These are phyloP conservation scores for Orobanche coerulescens DNA, from an alignment of 257 asterid genomes.

Conservation along the genomic window DNA sequence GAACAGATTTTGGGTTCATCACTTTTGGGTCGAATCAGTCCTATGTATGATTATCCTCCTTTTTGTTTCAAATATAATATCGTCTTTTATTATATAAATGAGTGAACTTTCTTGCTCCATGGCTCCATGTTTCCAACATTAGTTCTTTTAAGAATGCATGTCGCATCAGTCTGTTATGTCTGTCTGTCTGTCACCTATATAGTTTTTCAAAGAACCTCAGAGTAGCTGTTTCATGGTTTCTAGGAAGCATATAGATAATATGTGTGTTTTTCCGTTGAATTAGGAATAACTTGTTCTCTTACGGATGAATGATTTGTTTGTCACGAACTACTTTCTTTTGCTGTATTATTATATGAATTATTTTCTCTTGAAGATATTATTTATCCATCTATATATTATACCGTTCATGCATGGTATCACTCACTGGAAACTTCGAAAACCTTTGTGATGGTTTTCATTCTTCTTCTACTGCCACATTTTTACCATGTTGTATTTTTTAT, in stretches of 20 bases:
- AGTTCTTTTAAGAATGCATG: no score
- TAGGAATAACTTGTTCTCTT: not conserved
- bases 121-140: no score
- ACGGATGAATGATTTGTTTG: slow-evolving; percentile 9
- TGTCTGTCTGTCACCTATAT: not conserved
- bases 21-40: slow-evolving; percentile 85
- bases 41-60: slow-evolving; percentile 60
- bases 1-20: slow-evolving; percentile 72
- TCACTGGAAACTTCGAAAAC: no score
- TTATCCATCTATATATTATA: no score
- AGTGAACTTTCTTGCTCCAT: not conserved
- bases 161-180: not conserved
- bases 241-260: not conserved
- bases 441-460: no score
- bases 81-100: not conserved
- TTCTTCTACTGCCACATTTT: no score
- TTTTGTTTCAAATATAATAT: slow-evolving; percentile 9
- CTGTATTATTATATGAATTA: no score
- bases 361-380: no score
- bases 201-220: not conserved
- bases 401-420: no score
- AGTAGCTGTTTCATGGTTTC: not conserved
- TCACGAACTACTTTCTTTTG: not conserved
- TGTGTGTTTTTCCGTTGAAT: not conserved
- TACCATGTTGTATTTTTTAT: no score